These are phyloP conservation scores for Diutina mesorugosa DNA, from an alignment of 1,139 yeast species.

Conservation along the genomic window DNA sequence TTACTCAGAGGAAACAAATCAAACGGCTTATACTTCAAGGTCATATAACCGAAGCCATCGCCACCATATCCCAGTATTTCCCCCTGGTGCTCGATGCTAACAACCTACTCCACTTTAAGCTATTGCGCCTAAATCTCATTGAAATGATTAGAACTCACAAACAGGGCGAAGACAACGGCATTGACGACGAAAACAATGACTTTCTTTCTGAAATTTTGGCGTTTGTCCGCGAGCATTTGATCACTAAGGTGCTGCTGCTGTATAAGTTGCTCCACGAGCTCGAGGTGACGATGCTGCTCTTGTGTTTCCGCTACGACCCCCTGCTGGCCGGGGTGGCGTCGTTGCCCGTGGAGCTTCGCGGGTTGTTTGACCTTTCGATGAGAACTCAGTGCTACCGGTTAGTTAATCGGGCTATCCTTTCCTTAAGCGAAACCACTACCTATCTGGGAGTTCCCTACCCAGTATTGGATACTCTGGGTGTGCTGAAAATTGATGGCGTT, in stretches of 20 bases:
- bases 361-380: conserved; percentile 38
- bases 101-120: conserved; percentile 47
- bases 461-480: background rate
- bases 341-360: conserved; percentile 39
- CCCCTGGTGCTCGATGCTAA: conserved; percentile 44
- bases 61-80: conserved; percentile 30
- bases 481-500: background rate
- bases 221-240: conserved; percentile 50
- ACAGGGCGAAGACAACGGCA: conserved; percentile 4
- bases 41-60: conserved; percentile 32
- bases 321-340: conserved; percentile 18
- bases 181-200: conserved; percentile 20
- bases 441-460: background rate
- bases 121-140: conserved; percentile 44
- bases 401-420: conserved; percentile 38
- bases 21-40: conserved; percentile 38
- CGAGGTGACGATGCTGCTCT: conserved; percentile 58
- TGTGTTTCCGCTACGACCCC: conserved; percentile 42
- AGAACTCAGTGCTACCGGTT: conserved; percentile 46
- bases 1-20: conserved; percentile 33
- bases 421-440: background rate
- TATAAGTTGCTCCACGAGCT: conserved; percentile 42
- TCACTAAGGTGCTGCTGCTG: conserved; percentile 43
- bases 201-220: conserved; percentile 44
- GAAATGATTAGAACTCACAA: conserved; percentile 52